Evolutionary conservation across 1,139 yeast species (phyloP).

Genomic region (Zhuliangozyma blackwelliae): DNA sequence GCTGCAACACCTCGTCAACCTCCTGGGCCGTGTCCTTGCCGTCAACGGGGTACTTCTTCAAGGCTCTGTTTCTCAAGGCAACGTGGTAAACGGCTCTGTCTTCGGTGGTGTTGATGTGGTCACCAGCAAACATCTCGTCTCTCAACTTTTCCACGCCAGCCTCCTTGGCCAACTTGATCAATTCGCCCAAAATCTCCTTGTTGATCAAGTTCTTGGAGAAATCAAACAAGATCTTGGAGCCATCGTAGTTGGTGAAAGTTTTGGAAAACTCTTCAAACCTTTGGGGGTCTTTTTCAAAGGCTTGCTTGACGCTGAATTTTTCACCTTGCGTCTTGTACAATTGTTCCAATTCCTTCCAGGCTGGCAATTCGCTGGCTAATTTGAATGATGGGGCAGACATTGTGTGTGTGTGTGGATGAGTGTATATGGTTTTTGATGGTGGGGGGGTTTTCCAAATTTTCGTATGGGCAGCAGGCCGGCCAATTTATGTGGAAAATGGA

Average conservation of each 20-base stretch:
- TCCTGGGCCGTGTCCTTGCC: constrained; percentile 86
- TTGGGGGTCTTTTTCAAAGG: constrained; percentile 66
- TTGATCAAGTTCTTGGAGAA: constrained; percentile 90
- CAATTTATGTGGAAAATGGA: too few species aligned
- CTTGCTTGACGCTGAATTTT: constrained; percentile 67
- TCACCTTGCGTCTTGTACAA: constrained; percentile 66
- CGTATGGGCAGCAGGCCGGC: too few species aligned
- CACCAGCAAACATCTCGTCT: constrained; percentile 88
- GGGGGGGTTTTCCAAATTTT: too few species aligned
- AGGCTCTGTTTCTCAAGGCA: constrained; percentile 88
- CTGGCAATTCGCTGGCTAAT: constrained; percentile 70
- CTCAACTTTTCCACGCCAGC: constrained; percentile 84
- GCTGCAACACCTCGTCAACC: constrained; percentile 85
- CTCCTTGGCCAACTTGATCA: constrained; percentile 81
- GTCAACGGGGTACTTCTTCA: constrained; percentile 81
- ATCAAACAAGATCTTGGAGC: constrained; percentile 85
- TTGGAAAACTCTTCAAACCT: constrained; percentile 75
- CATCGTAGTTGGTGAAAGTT: constrained; percentile 79
- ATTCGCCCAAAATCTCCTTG: constrained; percentile 67
- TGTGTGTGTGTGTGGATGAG: constrained; percentile 1
- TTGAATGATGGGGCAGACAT: constrained; percentile 42
- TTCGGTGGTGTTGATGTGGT: constrained; percentile 92
- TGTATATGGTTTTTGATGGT: background rate
- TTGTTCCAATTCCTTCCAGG: constrained; percentile 77
- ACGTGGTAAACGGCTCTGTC: constrained; percentile 95